phyloP scores from a whole-genome alignment of 164 flowering plant species.

The Aristolochia californica region DNA sequence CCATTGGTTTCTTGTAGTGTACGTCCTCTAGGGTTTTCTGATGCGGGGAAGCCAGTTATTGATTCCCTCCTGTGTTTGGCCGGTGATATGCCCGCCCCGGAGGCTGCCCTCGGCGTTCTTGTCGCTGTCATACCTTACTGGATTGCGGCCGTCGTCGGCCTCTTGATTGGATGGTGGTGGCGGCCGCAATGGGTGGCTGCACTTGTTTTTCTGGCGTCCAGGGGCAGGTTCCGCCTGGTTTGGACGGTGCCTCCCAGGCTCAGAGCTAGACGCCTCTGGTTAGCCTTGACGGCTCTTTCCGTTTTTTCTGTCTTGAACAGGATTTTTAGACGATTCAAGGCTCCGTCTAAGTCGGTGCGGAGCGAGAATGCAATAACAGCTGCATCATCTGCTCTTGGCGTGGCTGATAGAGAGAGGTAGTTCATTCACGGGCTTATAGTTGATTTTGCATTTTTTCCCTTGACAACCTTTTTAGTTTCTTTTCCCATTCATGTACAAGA shows the following conservation, averaged over 20 bases:
- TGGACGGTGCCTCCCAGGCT: slow-evolving; percentile 22
- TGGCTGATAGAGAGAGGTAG: neutral
- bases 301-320: slow-evolving; percentile 12
- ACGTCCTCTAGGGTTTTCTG: neutral
- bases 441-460: too few relatives aligned
- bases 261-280: slow-evolving; percentile 20
- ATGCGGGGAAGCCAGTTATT: neutral
- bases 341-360: neutral
- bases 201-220: slow-evolving; percentile 3
- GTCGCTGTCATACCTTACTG: neutral
- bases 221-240: slow-evolving; percentile 13
- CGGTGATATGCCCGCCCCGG: neutral
- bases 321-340: neutral
- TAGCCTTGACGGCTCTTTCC: slow-evolving; percentile 23
- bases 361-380: neutral
- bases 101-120: neutral
- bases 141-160: slow-evolving; percentile 6
- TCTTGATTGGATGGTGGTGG: slow-evolving; percentile 11
- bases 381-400: neutral
- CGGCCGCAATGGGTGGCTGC: slow-evolving; percentile 5
- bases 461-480: too few relatives aligned
- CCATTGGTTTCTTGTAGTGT: neutral
- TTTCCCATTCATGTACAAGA: too few relatives aligned
- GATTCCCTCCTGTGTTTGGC: neutral
- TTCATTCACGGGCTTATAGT: neutral